These are phyloP conservation scores for Syzygium grande DNA, from an alignment of 345 rosid species.

Conservation along the genomic window DNA sequence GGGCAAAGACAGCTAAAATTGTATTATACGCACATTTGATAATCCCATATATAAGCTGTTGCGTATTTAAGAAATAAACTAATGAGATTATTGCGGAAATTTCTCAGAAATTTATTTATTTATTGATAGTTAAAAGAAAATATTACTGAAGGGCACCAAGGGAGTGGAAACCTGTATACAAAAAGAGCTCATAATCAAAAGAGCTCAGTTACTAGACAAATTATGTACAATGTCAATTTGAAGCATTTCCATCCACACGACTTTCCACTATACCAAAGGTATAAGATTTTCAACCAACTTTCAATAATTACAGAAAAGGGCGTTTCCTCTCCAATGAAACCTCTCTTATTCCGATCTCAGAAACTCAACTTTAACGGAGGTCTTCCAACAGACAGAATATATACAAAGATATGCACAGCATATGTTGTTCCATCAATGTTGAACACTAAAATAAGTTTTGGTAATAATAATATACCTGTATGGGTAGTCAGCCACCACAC, in stretches of 20 bases:
- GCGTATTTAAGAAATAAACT: background rate
- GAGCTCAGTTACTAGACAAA: background rate
- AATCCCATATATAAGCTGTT: background rate
- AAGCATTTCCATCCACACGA: background rate
- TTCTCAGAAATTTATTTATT: no score
- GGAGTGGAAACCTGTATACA: background rate
- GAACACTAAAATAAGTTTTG: background rate
- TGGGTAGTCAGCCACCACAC: conserved; percentile 80
- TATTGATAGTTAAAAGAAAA: background rate
- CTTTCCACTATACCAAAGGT: background rate
- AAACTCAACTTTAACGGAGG: background rate
- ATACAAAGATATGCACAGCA: background rate
- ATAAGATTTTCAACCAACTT: background rate
- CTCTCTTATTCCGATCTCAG: background rate
- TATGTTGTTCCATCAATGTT: background rate
- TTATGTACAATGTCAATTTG: no score
- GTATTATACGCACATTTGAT: background rate
- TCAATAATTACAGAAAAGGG: background rate
- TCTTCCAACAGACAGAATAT: background rate
- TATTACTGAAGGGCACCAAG: background rate
- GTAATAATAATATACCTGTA: conserved; percentile 46
- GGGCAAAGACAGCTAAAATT: background rate
- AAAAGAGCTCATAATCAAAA: background rate
- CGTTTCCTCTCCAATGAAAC: background rate
- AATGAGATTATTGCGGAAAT: background rate